phyloP scores from a whole-genome alignment of 805 yeast genomes.

The Metschnikowia noctiluminum region DNA sequence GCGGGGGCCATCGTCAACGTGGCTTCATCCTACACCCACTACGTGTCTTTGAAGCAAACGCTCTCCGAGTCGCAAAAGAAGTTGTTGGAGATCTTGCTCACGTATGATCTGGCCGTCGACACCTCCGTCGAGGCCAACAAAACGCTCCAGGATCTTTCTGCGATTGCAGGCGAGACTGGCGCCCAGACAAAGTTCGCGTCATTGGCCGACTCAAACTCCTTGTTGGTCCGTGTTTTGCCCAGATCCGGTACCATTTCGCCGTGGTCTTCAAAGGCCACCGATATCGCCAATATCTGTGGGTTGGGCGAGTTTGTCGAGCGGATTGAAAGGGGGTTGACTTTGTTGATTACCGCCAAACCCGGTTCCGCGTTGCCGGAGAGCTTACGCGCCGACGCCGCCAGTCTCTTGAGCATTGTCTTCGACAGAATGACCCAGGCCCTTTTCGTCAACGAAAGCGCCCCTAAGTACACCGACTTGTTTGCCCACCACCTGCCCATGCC shows the following conservation, averaged over 20 bases:
- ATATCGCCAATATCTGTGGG: conserved; percentile 87
- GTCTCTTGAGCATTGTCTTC: conserved; percentile 66
- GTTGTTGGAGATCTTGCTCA: conserved; percentile 59
- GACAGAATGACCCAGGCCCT: conserved; percentile 93
- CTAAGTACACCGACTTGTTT: conserved; percentile 67
- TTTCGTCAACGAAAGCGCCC: conserved; percentile 54
- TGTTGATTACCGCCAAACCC: conserved; percentile 50
- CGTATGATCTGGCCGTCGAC: conserved; percentile 71
- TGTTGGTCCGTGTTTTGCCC: conserved; percentile 76
- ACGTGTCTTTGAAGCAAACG: conserved; percentile 53
- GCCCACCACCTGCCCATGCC: conserved; percentile 81
- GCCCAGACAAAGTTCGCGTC: conserved; percentile 6
- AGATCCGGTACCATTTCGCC: conserved; percentile 97
- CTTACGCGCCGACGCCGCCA: conserved; percentile 37
- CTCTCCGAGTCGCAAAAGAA: conserved; percentile 40
- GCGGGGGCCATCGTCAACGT: conserved; percentile 62
- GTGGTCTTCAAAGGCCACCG: conserved; percentile 98
- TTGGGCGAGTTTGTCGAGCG: conserved; percentile 67
- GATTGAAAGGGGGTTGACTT: conserved; percentile 85
- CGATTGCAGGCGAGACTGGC: conserved; percentile 25
- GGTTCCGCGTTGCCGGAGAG: conserved; percentile 64
- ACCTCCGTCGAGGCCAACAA: conserved; percentile 42
- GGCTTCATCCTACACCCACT: conserved; percentile 76
- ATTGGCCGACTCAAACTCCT: conserved; percentile 26
- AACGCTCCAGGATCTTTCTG: conserved; percentile 33